Evolutionary conservation across 805 yeast genomes (phyloP).

Genomic region (Ogataea naganishii): DNA sequence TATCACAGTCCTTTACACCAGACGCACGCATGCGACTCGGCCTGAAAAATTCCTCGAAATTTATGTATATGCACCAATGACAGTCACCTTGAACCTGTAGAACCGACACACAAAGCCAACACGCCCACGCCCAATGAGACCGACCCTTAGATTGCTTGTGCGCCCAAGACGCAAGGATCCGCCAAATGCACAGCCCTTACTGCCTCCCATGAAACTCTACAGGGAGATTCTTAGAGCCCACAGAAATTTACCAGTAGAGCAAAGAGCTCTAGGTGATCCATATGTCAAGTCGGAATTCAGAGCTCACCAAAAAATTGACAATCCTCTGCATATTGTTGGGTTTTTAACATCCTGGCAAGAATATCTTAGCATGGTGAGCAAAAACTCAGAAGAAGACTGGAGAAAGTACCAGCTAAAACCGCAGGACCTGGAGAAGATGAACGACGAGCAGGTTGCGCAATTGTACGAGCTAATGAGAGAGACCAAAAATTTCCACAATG

Average conservation of each 20-base stretch:
- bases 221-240: constrained; percentile 81
- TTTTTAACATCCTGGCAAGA: constrained; percentile 94
- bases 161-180: constrained; percentile 17
- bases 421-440: constrained; percentile 68
- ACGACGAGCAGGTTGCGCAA: constrained; percentile 85
- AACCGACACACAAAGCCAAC: no score
- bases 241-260: constrained; percentile 51
- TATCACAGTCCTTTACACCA: no score
- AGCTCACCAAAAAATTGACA: constrained; percentile 71
- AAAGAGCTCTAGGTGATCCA: constrained; percentile 76
- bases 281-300: constrained; percentile 87
- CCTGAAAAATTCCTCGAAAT: no score
- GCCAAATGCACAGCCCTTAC: constrained; percentile 35
- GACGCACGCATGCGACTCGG: no score
- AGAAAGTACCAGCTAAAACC: constrained; percentile 51
- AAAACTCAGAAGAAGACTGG: constrained; percentile 51
- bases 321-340: constrained; percentile 91
- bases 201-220: constrained; percentile 79
- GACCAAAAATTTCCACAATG: constrained; percentile 27
- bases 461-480: constrained; percentile 74
- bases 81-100: no score
- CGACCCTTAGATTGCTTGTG: constrained; percentile 24
- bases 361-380: constrained; percentile 43
- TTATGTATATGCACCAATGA: no score
- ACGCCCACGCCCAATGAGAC: constrained; percentile 13